These are phyloP conservation scores for Populus nigra DNA, from an alignment of 345 rosid species.

Conservation along the genomic window DNA sequence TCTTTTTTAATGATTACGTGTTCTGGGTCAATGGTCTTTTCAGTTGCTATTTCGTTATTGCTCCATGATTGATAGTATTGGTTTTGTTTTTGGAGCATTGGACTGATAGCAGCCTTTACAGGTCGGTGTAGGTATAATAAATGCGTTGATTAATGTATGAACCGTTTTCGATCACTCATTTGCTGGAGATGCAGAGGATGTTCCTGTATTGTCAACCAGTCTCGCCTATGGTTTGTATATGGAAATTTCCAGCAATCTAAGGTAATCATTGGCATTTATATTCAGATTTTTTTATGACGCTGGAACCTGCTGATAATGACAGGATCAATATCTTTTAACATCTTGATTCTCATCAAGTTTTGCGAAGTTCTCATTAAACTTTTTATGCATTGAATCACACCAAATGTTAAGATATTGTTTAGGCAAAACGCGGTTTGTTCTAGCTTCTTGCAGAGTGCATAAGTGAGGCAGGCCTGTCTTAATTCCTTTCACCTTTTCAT, in stretches of 20 bases:
- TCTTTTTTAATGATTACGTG: no score
- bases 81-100: neutral
- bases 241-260: constrained; percentile 95
- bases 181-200: constrained; percentile 64
- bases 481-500: neutral
- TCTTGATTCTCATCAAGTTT: neutral
- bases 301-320: neutral
- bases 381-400: no score
- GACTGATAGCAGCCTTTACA: constrained; percentile 11
- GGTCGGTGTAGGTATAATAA: constrained; percentile 87
- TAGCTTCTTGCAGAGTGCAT: neutral
- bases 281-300: neutral
- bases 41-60: no score
- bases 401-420: no score
- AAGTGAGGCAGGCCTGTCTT: neutral
- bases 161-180: constrained; percentile 63
- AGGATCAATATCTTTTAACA: neutral
- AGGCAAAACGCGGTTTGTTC: no score
- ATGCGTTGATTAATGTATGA: constrained; percentile 72
- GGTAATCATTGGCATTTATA: constrained; percentile 38
- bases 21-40: no score
- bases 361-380: neutral
- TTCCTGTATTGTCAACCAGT: constrained; percentile 87
- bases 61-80: neutral
- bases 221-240: constrained; percentile 89